phyloP scores from a whole-genome alignment of 2,329 filamentous ascomycete species.

The Ophiocordyceps sinensis region DNA sequence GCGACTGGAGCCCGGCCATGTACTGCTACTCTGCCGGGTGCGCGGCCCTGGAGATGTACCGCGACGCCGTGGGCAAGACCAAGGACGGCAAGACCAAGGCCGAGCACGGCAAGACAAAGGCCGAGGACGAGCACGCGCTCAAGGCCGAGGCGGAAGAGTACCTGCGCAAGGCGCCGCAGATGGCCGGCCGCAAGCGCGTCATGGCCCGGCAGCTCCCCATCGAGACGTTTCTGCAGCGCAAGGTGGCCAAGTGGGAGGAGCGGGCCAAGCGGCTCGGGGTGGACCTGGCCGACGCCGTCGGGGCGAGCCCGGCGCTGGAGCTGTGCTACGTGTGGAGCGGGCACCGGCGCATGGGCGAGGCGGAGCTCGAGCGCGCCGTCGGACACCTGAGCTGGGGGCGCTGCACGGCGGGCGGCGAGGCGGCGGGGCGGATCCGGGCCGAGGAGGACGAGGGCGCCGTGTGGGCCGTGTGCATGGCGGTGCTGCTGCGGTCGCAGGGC shows the following conservation, averaged over 20 bases:
- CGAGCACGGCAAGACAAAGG: slow-evolving; percentile 44
- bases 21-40: slow-evolving; percentile 82
- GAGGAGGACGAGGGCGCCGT: slow-evolving; percentile 49
- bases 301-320: slow-evolving; percentile 68
- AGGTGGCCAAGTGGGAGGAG: slow-evolving; percentile 78
- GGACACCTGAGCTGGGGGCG: slow-evolving; percentile 49
- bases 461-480: slow-evolving; percentile 49
- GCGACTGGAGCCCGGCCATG: slow-evolving; percentile 79
- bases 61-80: slow-evolving; percentile 33
- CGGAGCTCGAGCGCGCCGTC: slow-evolving; percentile 50
- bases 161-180: slow-evolving; percentile 54
- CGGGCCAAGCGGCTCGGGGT: slow-evolving; percentile 52
- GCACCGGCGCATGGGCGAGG: slow-evolving; percentile 59
- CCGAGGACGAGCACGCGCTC: slow-evolving; percentile 34
- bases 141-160: slow-evolving; percentile 54
- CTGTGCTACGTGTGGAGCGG: slow-evolving; percentile 95
- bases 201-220: slow-evolving; percentile 84
- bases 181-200: slow-evolving; percentile 76
- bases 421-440: slow-evolving; percentile 29
- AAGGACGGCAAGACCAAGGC: slow-evolving; percentile 44
- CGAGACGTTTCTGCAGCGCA: slow-evolving; percentile 71
- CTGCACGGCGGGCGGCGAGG: slow-evolving; percentile 33
- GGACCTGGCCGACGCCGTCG: slow-evolving; percentile 65
- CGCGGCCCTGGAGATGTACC: slow-evolving; percentile 70
- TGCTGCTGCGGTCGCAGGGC: slow-evolving; percentile 49